phyloP scores from a whole-genome alignment of 257 asterid species.

The Plantago major region DNA sequence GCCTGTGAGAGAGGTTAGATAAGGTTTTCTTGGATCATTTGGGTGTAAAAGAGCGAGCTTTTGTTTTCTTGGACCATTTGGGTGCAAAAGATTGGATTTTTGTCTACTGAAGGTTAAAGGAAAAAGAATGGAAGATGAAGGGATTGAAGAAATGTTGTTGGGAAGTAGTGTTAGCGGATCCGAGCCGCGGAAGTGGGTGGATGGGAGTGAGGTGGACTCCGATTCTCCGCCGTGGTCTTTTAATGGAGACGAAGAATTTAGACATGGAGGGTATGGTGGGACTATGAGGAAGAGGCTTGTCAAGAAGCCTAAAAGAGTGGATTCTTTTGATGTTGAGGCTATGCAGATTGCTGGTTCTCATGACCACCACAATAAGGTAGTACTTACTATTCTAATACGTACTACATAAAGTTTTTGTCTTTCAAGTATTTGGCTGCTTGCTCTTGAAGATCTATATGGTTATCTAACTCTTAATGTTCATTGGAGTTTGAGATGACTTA shows the following conservation, averaged over 20 bases:
- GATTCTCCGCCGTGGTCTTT: constrained; percentile 56
- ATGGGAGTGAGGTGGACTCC: constrained; percentile 90
- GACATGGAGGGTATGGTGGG: constrained; percentile 54
- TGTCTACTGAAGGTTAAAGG: background rate
- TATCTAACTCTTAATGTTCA: no score
- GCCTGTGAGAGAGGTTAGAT: constrained; percentile 16
- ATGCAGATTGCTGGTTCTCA: constrained; percentile 64
- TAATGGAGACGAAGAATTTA: constrained; percentile 33
- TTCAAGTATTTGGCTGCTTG: background rate
- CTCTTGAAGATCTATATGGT: background rate
- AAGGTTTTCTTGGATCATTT: background rate
- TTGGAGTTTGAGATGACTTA: no score
- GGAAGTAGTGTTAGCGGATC: constrained; percentile 37
- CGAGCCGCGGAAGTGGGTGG: constrained; percentile 81
- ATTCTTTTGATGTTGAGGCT: constrained; percentile 91
- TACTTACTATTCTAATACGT: no score
- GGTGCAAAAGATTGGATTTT: constrained; percentile 4
- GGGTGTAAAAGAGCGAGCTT: background rate
- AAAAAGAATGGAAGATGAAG: constrained; percentile 48
- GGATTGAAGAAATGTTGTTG: constrained; percentile 62
- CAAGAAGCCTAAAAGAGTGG: constrained; percentile 72
- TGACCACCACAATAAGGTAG: constrained; percentile 61
- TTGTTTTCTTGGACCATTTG: background rate
- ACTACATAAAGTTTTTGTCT: background rate
- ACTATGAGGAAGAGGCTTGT: constrained; percentile 48